A percentile compares a stretch with the other conserved stretches of the same genome.
Evolutionary conservation across 2,329 filamentous ascomycete genomes (phyloP).

Genomic region (Colletotrichum sp.): DNA sequence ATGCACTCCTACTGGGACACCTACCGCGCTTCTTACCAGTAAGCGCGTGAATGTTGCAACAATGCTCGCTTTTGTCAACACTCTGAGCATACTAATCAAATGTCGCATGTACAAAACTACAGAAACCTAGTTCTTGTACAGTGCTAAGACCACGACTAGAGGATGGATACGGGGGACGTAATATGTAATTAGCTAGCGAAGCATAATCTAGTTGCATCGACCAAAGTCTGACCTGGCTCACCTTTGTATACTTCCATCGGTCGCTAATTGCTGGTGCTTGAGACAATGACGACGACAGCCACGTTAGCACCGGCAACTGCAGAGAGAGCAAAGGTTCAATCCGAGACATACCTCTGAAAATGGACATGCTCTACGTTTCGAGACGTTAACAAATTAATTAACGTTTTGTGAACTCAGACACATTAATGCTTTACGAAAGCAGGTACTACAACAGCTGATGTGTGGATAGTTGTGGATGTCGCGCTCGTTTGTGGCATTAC

Average conservation of each 20-base stretch:
- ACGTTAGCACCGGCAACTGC: background rate
- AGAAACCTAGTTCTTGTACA: background rate
- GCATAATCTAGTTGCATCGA: background rate
- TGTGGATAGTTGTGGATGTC: background rate
- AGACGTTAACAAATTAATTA: background rate
- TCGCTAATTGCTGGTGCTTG: background rate
- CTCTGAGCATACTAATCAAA: background rate
- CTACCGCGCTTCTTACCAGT: slow-evolving; percentile 28
- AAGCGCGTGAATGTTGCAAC: background rate
- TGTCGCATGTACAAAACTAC: background rate
- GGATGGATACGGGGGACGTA: background rate
- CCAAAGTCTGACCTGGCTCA: background rate
- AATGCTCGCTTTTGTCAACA: background rate
- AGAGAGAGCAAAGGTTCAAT: background rate
- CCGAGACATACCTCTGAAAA: background rate
- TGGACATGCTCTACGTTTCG: background rate
- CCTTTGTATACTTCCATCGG: background rate
- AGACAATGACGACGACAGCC: background rate
- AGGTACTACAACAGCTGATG: background rate
- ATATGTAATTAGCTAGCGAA: background rate
- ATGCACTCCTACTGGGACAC: slow-evolving; percentile 33
- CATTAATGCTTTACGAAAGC: background rate
- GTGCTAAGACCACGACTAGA: background rate
- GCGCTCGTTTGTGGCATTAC: background rate
- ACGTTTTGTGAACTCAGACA: background rate